Evolutionary conservation across 2,329 filamentous ascomycete genomes (phyloP).

Genomic region (Dactylonectria macrodidyma): DNA sequence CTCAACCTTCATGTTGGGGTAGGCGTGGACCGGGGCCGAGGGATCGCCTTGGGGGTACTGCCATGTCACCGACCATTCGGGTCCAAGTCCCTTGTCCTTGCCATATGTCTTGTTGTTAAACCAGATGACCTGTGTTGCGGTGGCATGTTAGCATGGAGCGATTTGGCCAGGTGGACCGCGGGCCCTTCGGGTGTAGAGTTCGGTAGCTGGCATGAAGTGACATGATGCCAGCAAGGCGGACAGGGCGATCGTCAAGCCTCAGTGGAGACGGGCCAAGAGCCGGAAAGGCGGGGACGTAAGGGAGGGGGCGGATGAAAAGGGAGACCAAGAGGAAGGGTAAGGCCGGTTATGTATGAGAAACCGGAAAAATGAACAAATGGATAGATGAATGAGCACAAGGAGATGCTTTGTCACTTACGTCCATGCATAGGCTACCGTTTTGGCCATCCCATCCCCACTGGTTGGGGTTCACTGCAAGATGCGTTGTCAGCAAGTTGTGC

Average conservation of each 20-base stretch:
- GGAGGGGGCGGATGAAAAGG: not conserved
- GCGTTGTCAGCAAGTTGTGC: conserved; percentile 33
- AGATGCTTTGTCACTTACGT: conserved; percentile 59
- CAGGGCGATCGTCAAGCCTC: not conserved
- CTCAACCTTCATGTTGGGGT: conserved; percentile 67
- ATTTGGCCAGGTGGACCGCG: not conserved
- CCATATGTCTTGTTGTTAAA: conserved; percentile 67
- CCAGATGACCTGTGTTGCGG: conserved; percentile 58
- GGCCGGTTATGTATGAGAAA: conserved; percentile 1
- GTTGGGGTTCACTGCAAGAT: conserved; percentile 66
- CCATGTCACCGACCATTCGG: conserved; percentile 68
- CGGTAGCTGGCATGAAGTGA: conserved; percentile 18
- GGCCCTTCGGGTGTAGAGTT: not conserved
- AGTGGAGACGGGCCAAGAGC: conserved; percentile 10
- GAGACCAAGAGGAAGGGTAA: not conserved
- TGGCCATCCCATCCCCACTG: conserved; percentile 65
- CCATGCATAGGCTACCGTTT: conserved; percentile 64
- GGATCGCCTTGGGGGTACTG: conserved; percentile 60
- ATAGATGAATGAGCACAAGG: not conserved
- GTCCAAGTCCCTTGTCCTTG: conserved; percentile 59
- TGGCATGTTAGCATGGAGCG: conserved; percentile 18
- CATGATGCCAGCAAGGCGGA: conserved; percentile 3
- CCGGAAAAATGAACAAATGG: not conserved
- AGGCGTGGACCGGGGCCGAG: conserved; percentile 67
- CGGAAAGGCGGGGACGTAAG: not conserved